Conservation (phyloP, 768 basidiomycete species). For the Coprinellus aureogranulatus region DNA sequence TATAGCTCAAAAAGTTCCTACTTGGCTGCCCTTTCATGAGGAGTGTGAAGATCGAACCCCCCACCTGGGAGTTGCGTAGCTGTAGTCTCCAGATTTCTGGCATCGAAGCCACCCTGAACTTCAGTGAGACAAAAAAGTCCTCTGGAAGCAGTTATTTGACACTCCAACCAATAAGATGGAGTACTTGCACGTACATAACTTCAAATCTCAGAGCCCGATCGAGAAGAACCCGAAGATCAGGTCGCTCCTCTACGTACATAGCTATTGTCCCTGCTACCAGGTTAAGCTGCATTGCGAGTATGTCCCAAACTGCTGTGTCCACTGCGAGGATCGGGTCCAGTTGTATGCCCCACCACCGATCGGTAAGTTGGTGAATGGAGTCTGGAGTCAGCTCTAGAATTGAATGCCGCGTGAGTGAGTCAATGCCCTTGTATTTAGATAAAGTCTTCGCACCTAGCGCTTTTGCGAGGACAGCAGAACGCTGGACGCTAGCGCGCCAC, state of each 20-base stretch:
- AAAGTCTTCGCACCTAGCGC: neutral
- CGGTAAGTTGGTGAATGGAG: slow-evolving; percentile 3
- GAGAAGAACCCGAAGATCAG: slow-evolving; percentile 8
- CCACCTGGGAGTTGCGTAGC: slow-evolving; percentile 39
- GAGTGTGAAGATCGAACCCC: slow-evolving; percentile 36
- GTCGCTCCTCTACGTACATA: slow-evolving; percentile 7
- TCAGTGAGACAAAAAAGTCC: slow-evolving; percentile 47
- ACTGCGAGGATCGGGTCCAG: slow-evolving; percentile 14
- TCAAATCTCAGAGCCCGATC: slow-evolving; percentile 15
- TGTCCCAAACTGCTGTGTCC: slow-evolving; percentile 13
- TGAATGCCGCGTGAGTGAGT: neutral
- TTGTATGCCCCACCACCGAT: slow-evolving; percentile 17
- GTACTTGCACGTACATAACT: slow-evolving; percentile 10
- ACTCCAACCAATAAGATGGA: no score
- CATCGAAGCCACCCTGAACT: slow-evolving; percentile 46
- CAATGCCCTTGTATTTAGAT: neutral
- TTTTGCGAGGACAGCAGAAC: neutral
- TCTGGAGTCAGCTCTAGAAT: neutral
- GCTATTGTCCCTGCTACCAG: slow-evolving; percentile 16
- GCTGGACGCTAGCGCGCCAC: neutral
- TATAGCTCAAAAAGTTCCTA: slow-evolving; percentile 14
- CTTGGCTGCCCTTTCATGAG: slow-evolving; percentile 36
- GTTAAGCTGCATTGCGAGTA: slow-evolving; percentile 18
- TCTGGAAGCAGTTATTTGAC: slow-evolving; percentile 18
- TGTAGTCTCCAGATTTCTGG: slow-evolving; percentile 40